These are phyloP conservation scores for Penicillium freii DNA, from an alignment of 2,329 filamentous ascomycete species.

Conservation along the genomic window DNA sequence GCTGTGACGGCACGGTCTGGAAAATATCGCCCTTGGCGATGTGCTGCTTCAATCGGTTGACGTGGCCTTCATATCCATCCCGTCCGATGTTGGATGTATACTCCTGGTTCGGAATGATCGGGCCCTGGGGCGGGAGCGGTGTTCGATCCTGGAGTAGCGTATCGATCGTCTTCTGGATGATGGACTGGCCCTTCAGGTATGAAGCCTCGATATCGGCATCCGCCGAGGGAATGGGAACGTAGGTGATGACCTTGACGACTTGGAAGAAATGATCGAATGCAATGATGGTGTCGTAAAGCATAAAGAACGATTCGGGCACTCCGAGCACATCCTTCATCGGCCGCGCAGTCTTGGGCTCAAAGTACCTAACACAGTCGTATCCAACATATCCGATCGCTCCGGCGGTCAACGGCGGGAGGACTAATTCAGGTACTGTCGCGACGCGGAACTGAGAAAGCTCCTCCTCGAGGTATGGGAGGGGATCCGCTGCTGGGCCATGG, in stretches of 20 bases:
- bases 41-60: constrained; percentile 81
- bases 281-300: constrained; percentile 92
- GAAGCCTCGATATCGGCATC: constrained; percentile 61
- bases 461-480: constrained; percentile 74
- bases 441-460: constrained; percentile 78
- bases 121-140: constrained; percentile 71
- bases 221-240: constrained; percentile 67
- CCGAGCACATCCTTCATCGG: constrained; percentile 83
- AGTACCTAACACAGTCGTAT: constrained; percentile 96
- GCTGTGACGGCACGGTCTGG: constrained; percentile 92
- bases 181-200: constrained; percentile 66
- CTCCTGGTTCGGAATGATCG: constrained; percentile 69
- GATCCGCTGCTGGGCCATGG: constrained; percentile 80
- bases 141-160: constrained; percentile 72
- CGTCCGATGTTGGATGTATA: constrained; percentile 92
- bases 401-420: constrained; percentile 80
- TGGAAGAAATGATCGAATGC: constrained; percentile 95
- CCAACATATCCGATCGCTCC: constrained; percentile 95
- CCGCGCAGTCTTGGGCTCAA: constrained; percentile 92
- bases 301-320: constrained; percentile 92
- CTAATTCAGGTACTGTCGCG: constrained; percentile 76
- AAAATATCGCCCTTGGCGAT: constrained; percentile 93
- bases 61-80: constrained; percentile 85
- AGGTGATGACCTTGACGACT: constrained; percentile 89
- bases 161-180: constrained; percentile 65